Base-by-base conservation (phyloP, 306 rosid genomes). In the Lathyrus oleraceus region DNA sequence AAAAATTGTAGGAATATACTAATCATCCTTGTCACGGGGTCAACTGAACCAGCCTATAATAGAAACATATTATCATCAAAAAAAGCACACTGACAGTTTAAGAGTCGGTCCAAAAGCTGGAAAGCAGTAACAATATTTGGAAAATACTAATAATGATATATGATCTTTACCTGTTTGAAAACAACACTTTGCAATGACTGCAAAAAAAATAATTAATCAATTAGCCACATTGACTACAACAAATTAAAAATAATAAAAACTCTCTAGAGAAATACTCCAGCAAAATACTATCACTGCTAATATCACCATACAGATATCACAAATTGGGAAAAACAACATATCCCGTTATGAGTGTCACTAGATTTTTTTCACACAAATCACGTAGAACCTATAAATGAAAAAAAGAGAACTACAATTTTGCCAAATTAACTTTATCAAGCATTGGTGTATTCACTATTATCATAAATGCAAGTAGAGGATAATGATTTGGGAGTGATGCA, bases 151-250 rank as follows among this genome's bases (percentile, higher is more conserved):
- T 17, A 64, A 35, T 30, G 42, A 27, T 16, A 44, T 51, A 43
- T 25, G 19, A 77, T 74, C 6, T 56, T 39, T 88, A 90, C 98
- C 98, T 94, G 96, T 85, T 94, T 90, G 87, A 94, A 90, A 78
- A 90, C 97, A 70, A 94, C 98, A 81, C 98, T 94, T 82, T 94
- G 98, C 76, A 94, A 80, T 70, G 98, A 94, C 98, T 94, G 97
- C 90, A 86, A 65, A 82, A 62, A 62, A 79, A 30, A 43, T 0
- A 47, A 79, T 56, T 17, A 42, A 77, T 25, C 68, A 77, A 71
- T 90, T 79, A 90, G 88, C 54, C 59, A 85, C 42, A 57, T 70
- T 57, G 74, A 53, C 61, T 30, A 68, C 42, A 51, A 69, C 20
- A 52, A 15, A 65, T 32, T 71, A 6, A 28, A 69, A 61, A 28